Percentiles rank a stretch among this genome's conserved stretches.
These are phyloP conservation scores for Toxoplasma gondii DNA, from an alignment of 169 alveolate species.

Conservation along the genomic window DNA sequence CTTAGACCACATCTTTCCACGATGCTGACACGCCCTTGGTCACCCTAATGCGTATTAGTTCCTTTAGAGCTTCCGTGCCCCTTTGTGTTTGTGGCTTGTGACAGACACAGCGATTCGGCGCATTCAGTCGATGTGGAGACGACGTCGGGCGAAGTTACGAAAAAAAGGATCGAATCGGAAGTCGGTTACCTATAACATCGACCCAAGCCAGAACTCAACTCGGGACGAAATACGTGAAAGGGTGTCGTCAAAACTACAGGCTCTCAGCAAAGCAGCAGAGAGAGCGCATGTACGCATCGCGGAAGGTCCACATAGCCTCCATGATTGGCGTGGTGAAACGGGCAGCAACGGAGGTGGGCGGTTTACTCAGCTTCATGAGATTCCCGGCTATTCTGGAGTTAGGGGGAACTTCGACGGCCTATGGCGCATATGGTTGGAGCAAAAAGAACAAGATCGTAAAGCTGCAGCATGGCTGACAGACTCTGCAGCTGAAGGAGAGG, in stretches of 20 bases:
- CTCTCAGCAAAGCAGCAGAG: not conserved
- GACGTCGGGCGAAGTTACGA: slow-evolving; percentile 4
- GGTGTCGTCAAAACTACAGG: not conserved
- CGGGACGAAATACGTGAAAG: not conserved
- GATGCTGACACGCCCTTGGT: too few species aligned
- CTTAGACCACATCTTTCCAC: too few species aligned
- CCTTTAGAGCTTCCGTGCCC: not conserved
- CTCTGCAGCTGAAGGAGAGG: not conserved
- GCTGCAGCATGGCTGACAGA: not conserved
- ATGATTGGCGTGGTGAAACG: not conserved
- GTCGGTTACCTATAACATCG: not conserved
- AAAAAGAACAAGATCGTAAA: not conserved
- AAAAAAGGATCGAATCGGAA: not conserved
- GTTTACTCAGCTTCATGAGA: not conserved
- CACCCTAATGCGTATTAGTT: too few species aligned
- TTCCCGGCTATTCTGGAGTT: slow-evolving; percentile 27
- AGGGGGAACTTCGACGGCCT: slow-evolving; percentile 38
- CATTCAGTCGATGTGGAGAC: slow-evolving; percentile 29
- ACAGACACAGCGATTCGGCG: slow-evolving; percentile 3
- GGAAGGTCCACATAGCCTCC: not conserved
- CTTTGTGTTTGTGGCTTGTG: not conserved
- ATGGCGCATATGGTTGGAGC: slow-evolving; percentile 12
- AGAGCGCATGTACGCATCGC: not conserved
- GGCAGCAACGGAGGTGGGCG: not conserved
- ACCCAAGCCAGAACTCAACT: not conserved